Percentiles rank a stretch among this genome's conserved stretches.
These are phyloP conservation scores for Fraxinus quadrangulata DNA, from an alignment of 257 asterid genomes.

Conservation along the genomic window DNA sequence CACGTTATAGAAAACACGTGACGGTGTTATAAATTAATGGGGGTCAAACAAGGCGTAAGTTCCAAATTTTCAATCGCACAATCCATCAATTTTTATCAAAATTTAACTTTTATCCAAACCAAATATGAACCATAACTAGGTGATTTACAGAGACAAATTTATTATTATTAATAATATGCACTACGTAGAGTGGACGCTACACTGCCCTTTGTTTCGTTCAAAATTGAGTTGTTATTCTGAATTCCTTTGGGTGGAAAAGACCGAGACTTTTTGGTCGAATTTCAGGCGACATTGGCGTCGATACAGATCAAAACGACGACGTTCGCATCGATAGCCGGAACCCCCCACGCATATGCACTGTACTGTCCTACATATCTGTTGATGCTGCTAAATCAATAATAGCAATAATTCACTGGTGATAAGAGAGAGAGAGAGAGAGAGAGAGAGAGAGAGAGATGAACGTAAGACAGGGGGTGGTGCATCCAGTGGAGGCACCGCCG, in stretches of 20 bases:
- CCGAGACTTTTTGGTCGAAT: not conserved
- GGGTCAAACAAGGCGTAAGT: too few relatives aligned
- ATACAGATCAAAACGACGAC: conserved; percentile 26
- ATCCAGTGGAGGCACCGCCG: conserved; percentile 95
- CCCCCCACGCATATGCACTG: not conserved
- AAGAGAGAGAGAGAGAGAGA: conserved; percentile 33
- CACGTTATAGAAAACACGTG: too few relatives aligned
- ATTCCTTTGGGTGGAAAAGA: not conserved
- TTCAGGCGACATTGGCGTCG: conserved; percentile 32
- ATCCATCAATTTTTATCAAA: too few relatives aligned
- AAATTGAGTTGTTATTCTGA: not conserved
- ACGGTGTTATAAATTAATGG: too few relatives aligned
- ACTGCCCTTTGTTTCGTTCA: not conserved
- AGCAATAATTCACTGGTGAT: not conserved
- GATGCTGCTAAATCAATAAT: conserved; percentile 26
- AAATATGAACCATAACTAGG: too few relatives aligned
- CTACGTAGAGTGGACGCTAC: not conserved
- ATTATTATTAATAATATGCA: too few relatives aligned
- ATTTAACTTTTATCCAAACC: too few relatives aligned
- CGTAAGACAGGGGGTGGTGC: conserved; percentile 82
- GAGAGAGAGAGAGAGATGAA: conserved; percentile 53
- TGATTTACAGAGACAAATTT: too few relatives aligned
- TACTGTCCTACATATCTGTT: conserved; percentile 5
- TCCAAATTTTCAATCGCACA: too few relatives aligned
- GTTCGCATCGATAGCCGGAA: conserved; percentile 3